Conservation (phyloP, 2,329 filamentous ascomycete species). For the Trichophaea hybrida region DNA sequence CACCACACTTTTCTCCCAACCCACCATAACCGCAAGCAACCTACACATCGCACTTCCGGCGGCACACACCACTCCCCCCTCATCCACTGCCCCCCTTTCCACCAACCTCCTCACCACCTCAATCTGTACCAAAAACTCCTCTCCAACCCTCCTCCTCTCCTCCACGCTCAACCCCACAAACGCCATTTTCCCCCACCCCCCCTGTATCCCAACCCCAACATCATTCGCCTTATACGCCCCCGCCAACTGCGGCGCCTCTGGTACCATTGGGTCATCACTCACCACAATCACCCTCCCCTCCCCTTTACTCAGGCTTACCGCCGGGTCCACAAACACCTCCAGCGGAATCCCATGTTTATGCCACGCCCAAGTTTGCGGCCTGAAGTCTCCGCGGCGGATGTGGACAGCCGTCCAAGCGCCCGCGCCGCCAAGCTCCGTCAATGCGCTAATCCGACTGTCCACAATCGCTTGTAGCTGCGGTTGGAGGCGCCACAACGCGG, state of each 20-base stretch:
- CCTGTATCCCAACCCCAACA: background rate
- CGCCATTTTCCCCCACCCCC: background rate
- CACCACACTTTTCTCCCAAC: conserved; percentile 55
- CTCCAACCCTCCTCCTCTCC: conserved; percentile 6
- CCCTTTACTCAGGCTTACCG: conserved; percentile 37
- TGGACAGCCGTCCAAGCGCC: conserved; percentile 55
- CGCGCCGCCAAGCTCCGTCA: conserved; percentile 36
- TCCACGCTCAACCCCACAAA: background rate
- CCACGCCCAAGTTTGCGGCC: conserved; percentile 56
- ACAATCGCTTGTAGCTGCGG: conserved; percentile 46
- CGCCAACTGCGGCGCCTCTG: conserved; percentile 49
- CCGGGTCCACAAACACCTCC: conserved; percentile 49
- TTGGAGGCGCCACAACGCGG: conserved; percentile 60
- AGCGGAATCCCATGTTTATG: conserved; percentile 63
- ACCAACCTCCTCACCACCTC: conserved; percentile 26
- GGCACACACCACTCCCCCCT: conserved; percentile 10
- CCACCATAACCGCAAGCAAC: conserved; percentile 71
- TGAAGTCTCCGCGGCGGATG: conserved; percentile 64
- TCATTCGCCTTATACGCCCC: conserved; percentile 29
- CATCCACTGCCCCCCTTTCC: background rate
- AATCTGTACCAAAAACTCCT: conserved; percentile 32
- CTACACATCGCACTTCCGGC: conserved; percentile 40
- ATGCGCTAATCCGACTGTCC: conserved; percentile 39
- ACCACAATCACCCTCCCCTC: conserved; percentile 45
- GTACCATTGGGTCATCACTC: conserved; percentile 68